These are phyloP conservation scores for Centaurea solstitialis DNA, from an alignment of 129 eudicot genomes.

Conservation along the genomic window DNA sequence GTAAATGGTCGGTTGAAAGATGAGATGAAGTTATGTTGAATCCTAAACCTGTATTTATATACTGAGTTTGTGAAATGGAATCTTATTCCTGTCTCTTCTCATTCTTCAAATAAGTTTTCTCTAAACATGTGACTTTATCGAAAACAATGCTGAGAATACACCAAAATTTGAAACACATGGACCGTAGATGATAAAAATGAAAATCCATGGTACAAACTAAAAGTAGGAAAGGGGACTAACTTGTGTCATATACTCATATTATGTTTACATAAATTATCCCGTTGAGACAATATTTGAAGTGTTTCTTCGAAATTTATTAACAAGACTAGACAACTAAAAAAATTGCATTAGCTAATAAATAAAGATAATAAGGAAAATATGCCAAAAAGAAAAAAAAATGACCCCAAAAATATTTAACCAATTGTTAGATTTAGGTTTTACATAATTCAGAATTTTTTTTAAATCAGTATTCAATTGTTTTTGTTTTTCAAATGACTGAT, in stretches of 20 bases:
- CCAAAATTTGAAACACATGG: not conserved
- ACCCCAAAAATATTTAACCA: too few species aligned
- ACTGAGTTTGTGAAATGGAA: not conserved
- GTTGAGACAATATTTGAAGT: too few species aligned
- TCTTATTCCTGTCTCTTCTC: slow-evolving; percentile 1
- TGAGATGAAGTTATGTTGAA: not conserved
- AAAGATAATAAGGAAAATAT: too few species aligned
- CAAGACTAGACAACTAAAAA: too few species aligned
- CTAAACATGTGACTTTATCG: not conserved
- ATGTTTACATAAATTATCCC: too few species aligned
- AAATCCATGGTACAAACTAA: too few species aligned
- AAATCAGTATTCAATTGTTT: too few species aligned
- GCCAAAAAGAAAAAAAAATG: too few species aligned
- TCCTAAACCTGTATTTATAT: not conserved
- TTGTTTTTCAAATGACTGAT: too few species aligned
- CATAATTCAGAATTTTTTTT: too few species aligned
- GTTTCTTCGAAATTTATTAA: too few species aligned
- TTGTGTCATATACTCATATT: not conserved
- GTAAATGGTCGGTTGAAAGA: not conserved
- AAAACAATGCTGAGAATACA: not conserved
- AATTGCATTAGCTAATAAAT: not conserved
- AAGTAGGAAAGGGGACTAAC: not conserved
- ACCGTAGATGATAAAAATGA: not conserved
- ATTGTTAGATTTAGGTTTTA: too few species aligned
- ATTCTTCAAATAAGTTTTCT: not conserved